Evolutionary conservation across 2,329 filamentous ascomycete genomes (phyloP), one percentile per base, ranked within the genome.

Genomic region (Ceratocystiopsis sp.): DNA sequence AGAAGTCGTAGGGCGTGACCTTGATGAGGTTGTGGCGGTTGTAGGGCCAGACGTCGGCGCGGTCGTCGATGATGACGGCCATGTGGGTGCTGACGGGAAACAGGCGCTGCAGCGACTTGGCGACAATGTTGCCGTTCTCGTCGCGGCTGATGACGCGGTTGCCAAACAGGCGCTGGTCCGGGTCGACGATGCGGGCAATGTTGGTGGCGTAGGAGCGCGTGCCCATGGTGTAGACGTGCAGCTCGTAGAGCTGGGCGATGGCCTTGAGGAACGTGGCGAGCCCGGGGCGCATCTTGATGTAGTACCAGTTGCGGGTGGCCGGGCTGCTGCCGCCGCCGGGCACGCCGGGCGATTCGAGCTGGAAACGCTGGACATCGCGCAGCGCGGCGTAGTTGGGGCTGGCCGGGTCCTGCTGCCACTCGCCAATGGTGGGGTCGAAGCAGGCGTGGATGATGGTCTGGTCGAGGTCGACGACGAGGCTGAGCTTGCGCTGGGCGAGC

Each of bases 141-240:
- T 96, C 89, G 54, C 91, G 81, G 60, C 89, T 96, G 55, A 98
- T 82, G 53, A 98, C 87, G 44, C 91, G 78, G 60, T 95, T 87
- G 35, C 84, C 89, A 58, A 98, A 98, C 11, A 94, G 75, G 57
- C 80, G 87, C 50, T 80, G 75, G 33, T 89, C 78, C 0, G 89
- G 89, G 55, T 98, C 91, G 48, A 98, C 83, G 49, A 98, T 89
- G 52, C 82, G 80, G 35, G 86, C 86, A 52, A 98, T 93, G 48
- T 84, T 81, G 52, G 87, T 71, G 11, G 91, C 91, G 57, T 98
- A 98, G n/a, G 89, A 84, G 49, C 91, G 76, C 18, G 91, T 98
- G 45, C 89, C 91, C 91, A 98, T 98, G 37, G 91, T 98, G 65
- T 98, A 98, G 49, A 98, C 89, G 59, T 98, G 91, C 55, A 96